Evolutionary conservation across 2,329 filamentous ascomycete genomes (phyloP).

Genomic region (Hyphodiscus sp.): DNA sequence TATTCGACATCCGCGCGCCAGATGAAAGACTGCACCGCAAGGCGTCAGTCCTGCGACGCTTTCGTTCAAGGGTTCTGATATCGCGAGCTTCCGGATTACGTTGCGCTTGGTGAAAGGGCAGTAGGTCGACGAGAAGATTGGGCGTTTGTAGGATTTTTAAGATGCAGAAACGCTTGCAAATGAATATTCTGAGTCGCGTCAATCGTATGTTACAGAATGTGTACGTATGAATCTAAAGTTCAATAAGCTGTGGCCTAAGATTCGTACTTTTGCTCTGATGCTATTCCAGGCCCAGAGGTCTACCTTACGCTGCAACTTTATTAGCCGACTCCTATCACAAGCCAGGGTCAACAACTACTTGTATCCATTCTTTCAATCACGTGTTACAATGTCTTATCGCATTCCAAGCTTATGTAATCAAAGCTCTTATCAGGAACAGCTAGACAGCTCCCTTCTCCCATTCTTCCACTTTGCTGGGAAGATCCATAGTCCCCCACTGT

Average conservation of each 20-base stretch:
- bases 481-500: background rate
- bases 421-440: background rate
- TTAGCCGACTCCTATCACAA: too few species aligned
- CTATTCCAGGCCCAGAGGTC: too few species aligned
- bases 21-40: conserved; percentile 22
- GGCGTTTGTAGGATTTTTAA: background rate
- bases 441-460: background rate
- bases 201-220: background rate
- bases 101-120: background rate
- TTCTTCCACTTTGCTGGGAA: background rate
- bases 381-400: background rate
- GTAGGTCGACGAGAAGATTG: background rate
- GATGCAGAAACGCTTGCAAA: background rate
- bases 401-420: too few species aligned
- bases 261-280: background rate
- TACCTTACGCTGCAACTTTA: too few species aligned
- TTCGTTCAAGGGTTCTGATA: conserved; percentile 7
- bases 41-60: conserved; percentile 20
- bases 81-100: background rate
- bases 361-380: background rate
- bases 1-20: conserved; percentile 41
- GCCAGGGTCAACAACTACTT: too few species aligned
- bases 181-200: background rate
- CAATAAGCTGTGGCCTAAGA: background rate
- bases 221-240: background rate